phyloP scores from a whole-genome alignment of 2,329 filamentous ascomycete genomes.

The Aciculosporium take region DNA sequence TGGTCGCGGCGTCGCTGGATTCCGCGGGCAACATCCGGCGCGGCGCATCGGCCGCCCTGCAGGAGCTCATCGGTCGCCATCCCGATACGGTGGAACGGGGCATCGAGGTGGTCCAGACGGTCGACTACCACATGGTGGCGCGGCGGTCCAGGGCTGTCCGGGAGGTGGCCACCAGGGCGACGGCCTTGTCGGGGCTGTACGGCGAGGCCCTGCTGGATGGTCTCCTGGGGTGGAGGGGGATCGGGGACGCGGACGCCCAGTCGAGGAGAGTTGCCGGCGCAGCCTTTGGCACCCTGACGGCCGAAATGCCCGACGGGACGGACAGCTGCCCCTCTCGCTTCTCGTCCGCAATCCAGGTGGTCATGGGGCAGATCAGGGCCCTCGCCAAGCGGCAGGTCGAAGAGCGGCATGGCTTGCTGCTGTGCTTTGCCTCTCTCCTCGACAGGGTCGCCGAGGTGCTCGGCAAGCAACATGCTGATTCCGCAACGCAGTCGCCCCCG shows the following conservation, averaged over 20 bases:
- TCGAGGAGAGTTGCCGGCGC: conserved; percentile 59
- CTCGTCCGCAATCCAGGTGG: conserved; percentile 21
- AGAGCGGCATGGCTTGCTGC: conserved; percentile 52
- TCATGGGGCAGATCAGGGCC: conserved; percentile 29
- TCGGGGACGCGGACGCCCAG: conserved; percentile 62
- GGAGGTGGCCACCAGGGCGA: conserved; percentile 57
- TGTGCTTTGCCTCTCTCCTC: conserved; percentile 45
- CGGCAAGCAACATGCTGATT: conserved; percentile 6
- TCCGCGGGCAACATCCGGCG: conserved; percentile 85
- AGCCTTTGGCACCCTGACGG: conserved; percentile 49
- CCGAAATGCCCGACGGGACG: conserved; percentile 19
- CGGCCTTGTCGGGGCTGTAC: conserved; percentile 52
- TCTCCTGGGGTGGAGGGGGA: conserved; percentile 72
- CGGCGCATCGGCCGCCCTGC: conserved; percentile 81
- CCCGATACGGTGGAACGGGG: conserved; percentile 71
- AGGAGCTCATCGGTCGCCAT: conserved; percentile 87
- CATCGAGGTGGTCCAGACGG: conserved; percentile 72
- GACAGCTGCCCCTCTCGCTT: conserved; percentile 16
- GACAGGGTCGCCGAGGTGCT: conserved; percentile 28
- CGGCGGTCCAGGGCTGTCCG: conserved; percentile 70
- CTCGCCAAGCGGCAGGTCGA: conserved; percentile 46
- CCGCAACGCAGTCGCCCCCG: conserved; percentile 9
- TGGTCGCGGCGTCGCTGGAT: conserved; percentile 72
- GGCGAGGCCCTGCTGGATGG: conserved; percentile 56
- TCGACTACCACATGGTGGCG: conserved; percentile 89